Conservation (phyloP, 2,329 filamentous ascomycete genomes). For the Clarireedia sp. region DNA sequence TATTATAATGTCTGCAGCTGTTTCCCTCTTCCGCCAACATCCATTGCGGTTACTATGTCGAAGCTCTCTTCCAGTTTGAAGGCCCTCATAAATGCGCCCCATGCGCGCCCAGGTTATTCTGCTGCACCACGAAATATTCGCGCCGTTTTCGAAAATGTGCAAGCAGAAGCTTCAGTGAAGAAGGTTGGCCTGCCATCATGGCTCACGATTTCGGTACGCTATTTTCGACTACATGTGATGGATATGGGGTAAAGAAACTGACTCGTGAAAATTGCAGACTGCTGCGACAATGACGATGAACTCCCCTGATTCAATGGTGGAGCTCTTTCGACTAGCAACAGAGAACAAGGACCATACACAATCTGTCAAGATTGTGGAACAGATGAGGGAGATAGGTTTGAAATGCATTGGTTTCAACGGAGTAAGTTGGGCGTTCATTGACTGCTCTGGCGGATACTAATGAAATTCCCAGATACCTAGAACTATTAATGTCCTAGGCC, state of each 20-base stretch:
- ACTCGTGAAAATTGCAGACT: conserved; percentile 40
- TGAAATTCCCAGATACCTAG: conserved; percentile 51
- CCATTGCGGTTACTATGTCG: conserved; percentile 45
- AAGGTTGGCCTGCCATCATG: conserved; percentile 57
- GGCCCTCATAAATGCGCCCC: conserved; percentile 62
- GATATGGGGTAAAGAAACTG: not conserved
- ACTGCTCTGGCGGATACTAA: not conserved
- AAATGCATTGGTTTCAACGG: conserved; percentile 77
- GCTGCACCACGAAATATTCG: conserved; percentile 56
- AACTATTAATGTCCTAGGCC: conserved; percentile 73
- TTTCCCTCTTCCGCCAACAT: not conserved
- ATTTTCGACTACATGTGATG: not conserved
- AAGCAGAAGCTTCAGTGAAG: conserved; percentile 51
- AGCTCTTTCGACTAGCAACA: conserved; percentile 36
- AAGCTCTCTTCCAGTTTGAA: conserved; percentile 67
- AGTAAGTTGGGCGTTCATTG: conserved; percentile 13
- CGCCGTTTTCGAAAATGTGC: conserved; percentile 57
- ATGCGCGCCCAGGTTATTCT: conserved; percentile 56
- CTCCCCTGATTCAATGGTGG: conserved; percentile 65
- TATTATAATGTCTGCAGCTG: not conserved
- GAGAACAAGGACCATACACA: conserved; percentile 19
- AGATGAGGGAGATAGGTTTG: conserved; percentile 67
- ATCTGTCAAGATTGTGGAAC: conserved; percentile 43
- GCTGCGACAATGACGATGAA: conserved; percentile 82
- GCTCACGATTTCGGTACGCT: conserved; percentile 54